These are phyloP conservation scores for Podospora pseudocomata DNA, from an alignment of 495 filamentous ascomycete species.

Conservation along the genomic window DNA sequence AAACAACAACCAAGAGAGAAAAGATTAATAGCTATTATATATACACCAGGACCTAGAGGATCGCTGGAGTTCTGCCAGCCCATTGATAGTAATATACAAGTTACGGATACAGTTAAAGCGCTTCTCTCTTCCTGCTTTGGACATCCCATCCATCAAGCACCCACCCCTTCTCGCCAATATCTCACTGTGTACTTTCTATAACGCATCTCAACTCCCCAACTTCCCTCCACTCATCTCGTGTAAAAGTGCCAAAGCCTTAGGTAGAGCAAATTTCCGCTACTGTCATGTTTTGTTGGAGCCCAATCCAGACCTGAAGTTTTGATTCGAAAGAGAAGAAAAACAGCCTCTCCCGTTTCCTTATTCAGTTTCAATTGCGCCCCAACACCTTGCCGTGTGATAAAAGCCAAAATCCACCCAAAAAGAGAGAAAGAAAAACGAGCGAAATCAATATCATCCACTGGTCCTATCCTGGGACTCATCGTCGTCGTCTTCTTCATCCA, in stretches of 20 bases:
- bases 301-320: neutral
- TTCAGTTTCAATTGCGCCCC: constrained; percentile 3
- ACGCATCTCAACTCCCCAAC: neutral
- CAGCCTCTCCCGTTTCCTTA: neutral
- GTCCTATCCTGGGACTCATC: constrained; percentile 25
- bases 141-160: neutral
- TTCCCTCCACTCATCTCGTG: neutral
- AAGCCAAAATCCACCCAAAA: neutral
- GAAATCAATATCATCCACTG: neutral
- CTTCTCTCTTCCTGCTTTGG: neutral
- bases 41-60: neutral
- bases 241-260: neutral
- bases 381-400: constrained; percentile 4
- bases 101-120: neutral
- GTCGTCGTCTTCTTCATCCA: constrained; percentile 31
- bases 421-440: neutral
- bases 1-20: neutral
- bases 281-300: neutral
- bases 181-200: neutral
- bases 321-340: neutral
- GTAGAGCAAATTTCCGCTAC: neutral
- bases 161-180: neutral
- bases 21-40: neutral
- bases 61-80: neutral
- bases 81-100: neutral